Evolutionary conservation across 2,329 filamentous ascomycete genomes (phyloP).

Genomic region (Ceratocystis papillata): DNA sequence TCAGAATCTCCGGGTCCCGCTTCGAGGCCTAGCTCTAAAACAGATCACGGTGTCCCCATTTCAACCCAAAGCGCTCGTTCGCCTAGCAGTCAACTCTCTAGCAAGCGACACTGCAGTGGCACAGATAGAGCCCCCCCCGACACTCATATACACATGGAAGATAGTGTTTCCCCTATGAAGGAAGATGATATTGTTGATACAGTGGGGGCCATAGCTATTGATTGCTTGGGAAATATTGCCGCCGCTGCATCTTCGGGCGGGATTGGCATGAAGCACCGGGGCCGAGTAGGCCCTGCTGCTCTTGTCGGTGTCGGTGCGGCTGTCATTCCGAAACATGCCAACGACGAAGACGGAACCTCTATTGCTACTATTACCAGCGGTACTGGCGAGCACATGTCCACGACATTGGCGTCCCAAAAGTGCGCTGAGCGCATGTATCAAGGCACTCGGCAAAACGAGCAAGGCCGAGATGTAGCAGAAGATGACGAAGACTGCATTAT

Average conservation of each 20-base stretch:
- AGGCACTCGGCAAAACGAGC: constrained; percentile 48
- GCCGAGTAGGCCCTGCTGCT: constrained; percentile 82
- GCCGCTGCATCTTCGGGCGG: constrained; percentile 93
- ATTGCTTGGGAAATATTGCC: constrained; percentile 74
- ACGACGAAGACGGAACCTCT: constrained; percentile 56
- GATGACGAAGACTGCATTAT: constrained; percentile 68
- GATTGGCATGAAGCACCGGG: constrained; percentile 95
- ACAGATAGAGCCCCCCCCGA: background rate
- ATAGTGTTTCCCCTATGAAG: constrained; percentile 9
- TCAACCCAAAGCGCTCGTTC: background rate
- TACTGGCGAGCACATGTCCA: constrained; percentile 96
- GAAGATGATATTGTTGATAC: constrained; percentile 69
- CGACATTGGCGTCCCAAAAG: constrained; percentile 77
- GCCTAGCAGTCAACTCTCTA: background rate
- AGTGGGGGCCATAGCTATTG: constrained; percentile 89
- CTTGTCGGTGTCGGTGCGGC: constrained; percentile 85
- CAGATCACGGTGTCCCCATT: background rate
- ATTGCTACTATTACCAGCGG: constrained; percentile 86
- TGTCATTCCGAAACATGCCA: constrained; percentile 64
- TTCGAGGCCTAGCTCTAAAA: background rate
- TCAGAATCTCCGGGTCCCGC: background rate
- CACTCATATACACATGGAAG: background rate
- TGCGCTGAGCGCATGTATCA: constrained; percentile 79
- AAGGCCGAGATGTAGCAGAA: constrained; percentile 53
- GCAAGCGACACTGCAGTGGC: constrained; percentile 18